These are phyloP conservation scores for Hymenoscyphus fraxineus DNA, from an alignment of 2,329 filamentous ascomycete species.

Conservation along the genomic window DNA sequence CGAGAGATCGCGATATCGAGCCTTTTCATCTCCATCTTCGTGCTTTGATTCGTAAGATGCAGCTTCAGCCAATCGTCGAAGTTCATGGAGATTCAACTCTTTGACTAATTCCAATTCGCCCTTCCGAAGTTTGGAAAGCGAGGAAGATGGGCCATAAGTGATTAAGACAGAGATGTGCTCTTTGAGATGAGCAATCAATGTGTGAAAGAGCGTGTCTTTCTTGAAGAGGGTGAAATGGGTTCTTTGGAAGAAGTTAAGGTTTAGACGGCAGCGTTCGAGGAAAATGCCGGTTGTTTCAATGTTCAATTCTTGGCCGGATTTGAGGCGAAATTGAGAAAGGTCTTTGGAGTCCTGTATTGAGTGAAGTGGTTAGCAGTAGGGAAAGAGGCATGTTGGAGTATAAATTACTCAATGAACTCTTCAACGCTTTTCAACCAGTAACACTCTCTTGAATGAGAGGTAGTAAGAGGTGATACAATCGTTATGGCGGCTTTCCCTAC, in stretches of 20 bases:
- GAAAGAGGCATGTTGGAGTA: background rate
- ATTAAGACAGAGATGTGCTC: conserved; percentile 24
- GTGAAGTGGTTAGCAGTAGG: background rate
- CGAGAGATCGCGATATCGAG: conserved; percentile 21
- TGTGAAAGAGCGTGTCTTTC: conserved; percentile 22
- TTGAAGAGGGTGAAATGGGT: conserved; percentile 27
- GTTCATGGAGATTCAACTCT: conserved; percentile 21
- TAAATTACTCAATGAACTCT: too few species aligned
- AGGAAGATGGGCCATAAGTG: conserved; percentile 22
- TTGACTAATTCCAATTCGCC: conserved; percentile 25
- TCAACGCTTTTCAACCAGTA: too few species aligned
- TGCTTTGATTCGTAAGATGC: conserved; percentile 25
- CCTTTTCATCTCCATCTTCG: conserved; percentile 11
- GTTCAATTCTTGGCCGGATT: conserved; percentile 24
- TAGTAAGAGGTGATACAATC: too few species aligned
- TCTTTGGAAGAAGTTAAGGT: conserved; percentile 27
- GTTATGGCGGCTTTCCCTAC: too few species aligned
- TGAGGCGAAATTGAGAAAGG: conserved; percentile 22
- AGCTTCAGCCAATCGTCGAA: conserved; percentile 23
- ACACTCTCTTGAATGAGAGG: too few species aligned
- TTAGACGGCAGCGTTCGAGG: conserved; percentile 25
- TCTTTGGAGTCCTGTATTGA: conserved; percentile 26
- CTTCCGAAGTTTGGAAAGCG: conserved; percentile 24
- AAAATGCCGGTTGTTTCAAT: conserved; percentile 26
- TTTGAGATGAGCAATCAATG: conserved; percentile 24